A percentile compares a stretch with the other conserved stretches of the same genome.
phyloP scores from a whole-genome alignment of 2,329 filamentous ascomycete genomes.

The Pseudofabraea citricarpa region DNA sequence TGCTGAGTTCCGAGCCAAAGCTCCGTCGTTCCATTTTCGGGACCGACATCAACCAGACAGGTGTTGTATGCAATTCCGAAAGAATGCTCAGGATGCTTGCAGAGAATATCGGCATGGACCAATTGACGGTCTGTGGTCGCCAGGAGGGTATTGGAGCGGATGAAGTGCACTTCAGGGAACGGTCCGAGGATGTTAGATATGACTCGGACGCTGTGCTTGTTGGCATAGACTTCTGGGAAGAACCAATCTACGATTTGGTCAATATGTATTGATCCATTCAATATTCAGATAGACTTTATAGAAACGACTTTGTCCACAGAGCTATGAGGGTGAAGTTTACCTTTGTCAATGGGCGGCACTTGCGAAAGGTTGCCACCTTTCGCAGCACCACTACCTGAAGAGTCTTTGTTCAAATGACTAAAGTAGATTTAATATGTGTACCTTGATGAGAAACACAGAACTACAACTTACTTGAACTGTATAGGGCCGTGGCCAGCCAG shows the following conservation, averaged over 20 bases:
- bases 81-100: background rate
- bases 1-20: background rate
- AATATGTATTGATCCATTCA: background rate
- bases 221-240: background rate
- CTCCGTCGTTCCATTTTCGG: background rate
- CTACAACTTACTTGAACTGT: background rate
- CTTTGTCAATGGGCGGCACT: background rate
- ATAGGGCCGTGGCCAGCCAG: background rate
- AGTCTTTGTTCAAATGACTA: slow-evolving; percentile 1
- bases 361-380: background rate
- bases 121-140: background rate
- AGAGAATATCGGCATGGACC: background rate
- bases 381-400: background rate
- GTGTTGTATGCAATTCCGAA: background rate
- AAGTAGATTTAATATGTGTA: background rate
- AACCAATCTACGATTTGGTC: background rate
- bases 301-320: too few relatives aligned
- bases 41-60: background rate
- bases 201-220: slow-evolving; percentile 14
- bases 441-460: background rate
- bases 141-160: slow-evolving; percentile 13
- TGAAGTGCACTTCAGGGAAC: slow-evolving; percentile 19
- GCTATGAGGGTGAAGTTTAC: too few relatives aligned
- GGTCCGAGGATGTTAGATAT: slow-evolving; percentile 18
- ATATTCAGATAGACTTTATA: too few relatives aligned